A percentile compares a stretch with the other conserved stretches of the same genome.
phyloP scores from a whole-genome alignment of 805 yeast species.

The Kodamaea hsintzibuensis region DNA sequence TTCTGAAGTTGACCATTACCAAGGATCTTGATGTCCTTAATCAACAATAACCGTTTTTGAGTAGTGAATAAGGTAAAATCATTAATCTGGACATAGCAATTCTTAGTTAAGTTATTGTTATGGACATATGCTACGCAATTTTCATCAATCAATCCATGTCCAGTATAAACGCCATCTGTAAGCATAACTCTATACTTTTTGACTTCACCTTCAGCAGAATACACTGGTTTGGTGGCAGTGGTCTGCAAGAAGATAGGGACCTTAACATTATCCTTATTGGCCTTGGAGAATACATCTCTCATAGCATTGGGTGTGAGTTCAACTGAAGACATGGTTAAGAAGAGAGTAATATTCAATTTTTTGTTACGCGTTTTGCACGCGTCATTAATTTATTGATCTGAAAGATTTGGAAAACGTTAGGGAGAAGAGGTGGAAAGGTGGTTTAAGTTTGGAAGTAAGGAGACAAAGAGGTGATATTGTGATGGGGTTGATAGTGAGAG shows the following conservation, averaged over 20 bases:
- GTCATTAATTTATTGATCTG: neutral
- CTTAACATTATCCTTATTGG: slow-evolving; percentile 14
- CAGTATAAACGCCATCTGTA: slow-evolving; percentile 39
- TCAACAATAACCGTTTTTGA: slow-evolving; percentile 48
- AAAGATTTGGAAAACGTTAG: neutral
- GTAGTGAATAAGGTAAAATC: slow-evolving; percentile 48
- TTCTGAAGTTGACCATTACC: slow-evolving; percentile 38
- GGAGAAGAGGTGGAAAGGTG: neutral
- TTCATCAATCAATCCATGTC: slow-evolving; percentile 42
- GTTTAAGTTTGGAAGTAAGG: too few relatives aligned
- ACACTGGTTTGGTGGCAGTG: slow-evolving; percentile 34
- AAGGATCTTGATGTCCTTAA: slow-evolving; percentile 47
- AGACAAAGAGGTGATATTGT: too few relatives aligned
- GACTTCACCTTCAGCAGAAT: slow-evolving; percentile 28
- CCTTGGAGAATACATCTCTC: slow-evolving; percentile 20
- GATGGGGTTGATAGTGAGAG: too few relatives aligned
- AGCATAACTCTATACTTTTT: slow-evolving; percentile 32
- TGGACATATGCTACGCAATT: slow-evolving; percentile 44
- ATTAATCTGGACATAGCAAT: slow-evolving; percentile 41
- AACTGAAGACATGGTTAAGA: slow-evolving; percentile 6
- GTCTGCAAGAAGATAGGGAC: slow-evolving; percentile 37
- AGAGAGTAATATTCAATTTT: slow-evolving; percentile 2
- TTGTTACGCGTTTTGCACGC: slow-evolving; percentile 9
- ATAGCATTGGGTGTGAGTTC: slow-evolving; percentile 15
- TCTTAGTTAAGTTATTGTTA: slow-evolving; percentile 46